Evolutionary conservation across 2,329 filamentous ascomycete species (phyloP).

Genomic region (Fusarium musae): DNA sequence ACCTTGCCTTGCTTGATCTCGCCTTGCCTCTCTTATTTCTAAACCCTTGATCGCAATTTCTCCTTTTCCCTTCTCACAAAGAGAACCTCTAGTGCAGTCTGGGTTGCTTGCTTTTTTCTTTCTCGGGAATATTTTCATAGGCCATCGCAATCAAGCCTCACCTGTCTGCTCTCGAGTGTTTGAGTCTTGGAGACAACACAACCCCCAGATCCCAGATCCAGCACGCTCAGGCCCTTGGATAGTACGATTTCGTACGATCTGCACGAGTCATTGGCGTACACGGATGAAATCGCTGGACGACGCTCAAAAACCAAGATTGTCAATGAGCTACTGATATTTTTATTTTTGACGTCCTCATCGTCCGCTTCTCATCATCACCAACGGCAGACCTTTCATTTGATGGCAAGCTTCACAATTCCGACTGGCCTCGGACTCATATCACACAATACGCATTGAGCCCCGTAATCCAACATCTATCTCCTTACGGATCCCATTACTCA

Average conservation of each 20-base stretch:
- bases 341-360: not conserved
- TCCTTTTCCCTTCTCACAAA: constrained; percentile 5
- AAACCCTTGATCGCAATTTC: constrained; percentile 27
- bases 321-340: not conserved
- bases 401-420: not conserved
- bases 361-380: not conserved
- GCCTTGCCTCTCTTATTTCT: constrained; percentile 17
- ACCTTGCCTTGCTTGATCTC: not conserved
- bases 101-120: not conserved
- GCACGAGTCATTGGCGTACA: constrained; percentile 23
- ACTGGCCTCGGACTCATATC: constrained; percentile 15
- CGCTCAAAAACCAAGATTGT: constrained; percentile 1
- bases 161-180: not conserved
- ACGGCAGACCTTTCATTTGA: not conserved
- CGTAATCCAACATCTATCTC: not conserved
- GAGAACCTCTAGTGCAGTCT: not conserved
- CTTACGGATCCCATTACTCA: not conserved
- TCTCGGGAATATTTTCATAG: not conserved
- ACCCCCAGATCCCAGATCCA: not conserved
- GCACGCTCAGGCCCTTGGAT: constrained; percentile 3
- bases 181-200: not conserved
- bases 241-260: constrained; percentile 4
- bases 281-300: constrained; percentile 14
- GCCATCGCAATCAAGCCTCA: not conserved
- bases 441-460: constrained; percentile 1